A percentile compares a stretch with the other conserved stretches of the same genome.
phyloP scores from a whole-genome alignment of 2,329 filamentous ascomycete species.

The Ophiognomonia clavigignenti-juglandacearum region DNA sequence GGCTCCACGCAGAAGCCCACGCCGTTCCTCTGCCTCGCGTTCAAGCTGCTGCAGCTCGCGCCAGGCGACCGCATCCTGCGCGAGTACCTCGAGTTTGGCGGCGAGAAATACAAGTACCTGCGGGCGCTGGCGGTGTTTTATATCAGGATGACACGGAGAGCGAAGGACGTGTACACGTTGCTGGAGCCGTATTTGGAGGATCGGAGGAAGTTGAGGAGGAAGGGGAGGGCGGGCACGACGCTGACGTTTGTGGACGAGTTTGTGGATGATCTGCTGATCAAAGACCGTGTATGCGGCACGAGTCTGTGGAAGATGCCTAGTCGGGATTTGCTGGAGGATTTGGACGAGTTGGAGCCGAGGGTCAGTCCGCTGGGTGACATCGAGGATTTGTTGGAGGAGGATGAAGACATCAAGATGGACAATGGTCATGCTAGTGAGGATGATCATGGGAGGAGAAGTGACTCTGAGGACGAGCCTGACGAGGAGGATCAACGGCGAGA shows the following conservation, averaged over 20 bases:
- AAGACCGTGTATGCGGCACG: conserved; percentile 86
- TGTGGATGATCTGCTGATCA: conserved; percentile 83
- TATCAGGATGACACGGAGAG: conserved; percentile 78
- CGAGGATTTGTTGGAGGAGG: conserved; percentile 63
- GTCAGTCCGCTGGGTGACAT: conserved; percentile 78
- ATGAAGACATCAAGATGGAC: conserved; percentile 28
- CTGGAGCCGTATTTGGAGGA: conserved; percentile 83
- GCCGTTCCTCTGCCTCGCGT: conserved; percentile 87
- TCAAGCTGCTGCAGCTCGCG: conserved; percentile 87
- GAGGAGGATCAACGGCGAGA: conserved; percentile 26
- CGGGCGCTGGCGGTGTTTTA: conserved; percentile 89
- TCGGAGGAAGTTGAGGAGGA: conserved; percentile 73
- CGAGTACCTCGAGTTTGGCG: conserved; percentile 75
- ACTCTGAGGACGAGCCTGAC: conserved; percentile 16
- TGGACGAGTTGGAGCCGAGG: conserved; percentile 81
- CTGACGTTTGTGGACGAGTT: conserved; percentile 88
- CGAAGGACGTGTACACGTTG: conserved; percentile 72
- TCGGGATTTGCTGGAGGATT: conserved; percentile 77
- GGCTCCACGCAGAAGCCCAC: conserved; percentile 81
- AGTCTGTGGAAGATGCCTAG: conserved; percentile 88
- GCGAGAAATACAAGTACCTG: conserved; percentile 78
- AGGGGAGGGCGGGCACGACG: conserved; percentile 67
- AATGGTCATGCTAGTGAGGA: conserved; percentile 27
- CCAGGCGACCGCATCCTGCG: conserved; percentile 73
- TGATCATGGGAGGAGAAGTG: conserved; percentile 18